Evolutionary conservation across 306 rosid genomes (phyloP).

Genomic region (Parietaria judaica): DNA sequence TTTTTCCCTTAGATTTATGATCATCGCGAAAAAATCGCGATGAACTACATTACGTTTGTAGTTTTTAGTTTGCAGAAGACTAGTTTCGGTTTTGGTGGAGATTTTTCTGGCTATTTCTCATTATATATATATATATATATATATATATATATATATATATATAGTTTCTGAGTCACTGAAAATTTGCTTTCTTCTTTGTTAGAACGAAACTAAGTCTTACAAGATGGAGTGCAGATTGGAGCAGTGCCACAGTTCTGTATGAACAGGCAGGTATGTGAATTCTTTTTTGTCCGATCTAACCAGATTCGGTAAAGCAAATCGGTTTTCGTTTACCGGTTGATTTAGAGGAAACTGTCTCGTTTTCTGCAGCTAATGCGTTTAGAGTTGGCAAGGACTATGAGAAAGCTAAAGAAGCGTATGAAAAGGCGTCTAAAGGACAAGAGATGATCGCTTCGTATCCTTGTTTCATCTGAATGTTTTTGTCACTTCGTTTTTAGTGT

Average conservation of each 20-base stretch:
- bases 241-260: slow-evolving; percentile 63
- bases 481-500: neutral
- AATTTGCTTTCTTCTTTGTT: neutral
- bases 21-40: too few relatives aligned
- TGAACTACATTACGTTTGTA: too few relatives aligned
- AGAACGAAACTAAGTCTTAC: slow-evolving; percentile 85
- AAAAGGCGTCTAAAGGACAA: slow-evolving; percentile 94
- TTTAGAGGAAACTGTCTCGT: slow-evolving; percentile 6
- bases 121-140: too few relatives aligned
- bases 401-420: slow-evolving; percentile 77
- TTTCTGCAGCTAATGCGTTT: slow-evolving; percentile 66
- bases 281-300: neutral
- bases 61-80: too few relatives aligned
- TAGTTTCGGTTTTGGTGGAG: neutral
- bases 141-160: too few relatives aligned
- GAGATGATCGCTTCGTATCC: slow-evolving; percentile 98
- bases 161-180: neutral
- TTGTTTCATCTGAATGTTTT: slow-evolving; percentile 13
- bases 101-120: neutral
- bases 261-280: slow-evolving; percentile 77
- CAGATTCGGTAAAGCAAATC: neutral
- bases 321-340: neutral
- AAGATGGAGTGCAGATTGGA: slow-evolving; percentile 97
- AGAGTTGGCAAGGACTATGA: slow-evolving; percentile 62
- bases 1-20: too few relatives aligned